phyloP scores from a whole-genome alignment of 345 rosid genomes.

The Aurinia saxatilis region DNA sequence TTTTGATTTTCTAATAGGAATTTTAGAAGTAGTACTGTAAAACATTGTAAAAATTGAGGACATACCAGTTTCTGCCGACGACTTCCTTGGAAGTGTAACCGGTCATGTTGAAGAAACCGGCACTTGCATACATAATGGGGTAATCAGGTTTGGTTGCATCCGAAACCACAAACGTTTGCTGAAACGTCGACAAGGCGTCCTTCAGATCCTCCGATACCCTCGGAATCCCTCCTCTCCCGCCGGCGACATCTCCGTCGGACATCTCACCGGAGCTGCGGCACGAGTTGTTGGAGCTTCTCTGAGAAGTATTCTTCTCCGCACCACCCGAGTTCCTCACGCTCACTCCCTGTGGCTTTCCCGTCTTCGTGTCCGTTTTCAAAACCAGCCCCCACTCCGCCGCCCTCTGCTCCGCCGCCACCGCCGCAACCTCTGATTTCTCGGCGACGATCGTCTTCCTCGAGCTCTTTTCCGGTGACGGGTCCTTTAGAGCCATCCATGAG shows the following conservation, averaged over 20 bases:
- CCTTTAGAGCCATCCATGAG: constrained; percentile 94
- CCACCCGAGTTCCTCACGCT: constrained; percentile 74
- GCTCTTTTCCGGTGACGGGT: constrained; percentile 23
- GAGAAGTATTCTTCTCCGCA: constrained; percentile 40
- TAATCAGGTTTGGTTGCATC: constrained; percentile 89
- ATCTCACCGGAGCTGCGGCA: constrained; percentile 66
- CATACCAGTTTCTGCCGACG: constrained; percentile 83
- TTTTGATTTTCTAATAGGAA: too few species aligned
- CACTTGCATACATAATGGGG: constrained; percentile 95
- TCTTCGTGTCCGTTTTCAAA: constrained; percentile 62
- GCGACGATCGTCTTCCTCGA: constrained; percentile 11
- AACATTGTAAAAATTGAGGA: too few species aligned
- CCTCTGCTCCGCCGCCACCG: constrained; percentile 61
- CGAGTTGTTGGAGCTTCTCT: constrained; percentile 62
- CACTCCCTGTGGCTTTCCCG: constrained; percentile 84
- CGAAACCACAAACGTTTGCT: constrained; percentile 92
- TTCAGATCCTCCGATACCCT: constrained; percentile 72
- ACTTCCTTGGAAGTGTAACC: constrained; percentile 93
- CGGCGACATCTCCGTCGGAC: constrained; percentile 42
- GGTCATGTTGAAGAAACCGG: constrained; percentile 95
- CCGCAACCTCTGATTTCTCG: constrained; percentile 31
- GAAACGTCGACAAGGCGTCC: constrained; percentile 79
- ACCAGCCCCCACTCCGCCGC: constrained; percentile 99
- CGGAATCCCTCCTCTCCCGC: constrained; percentile 45
- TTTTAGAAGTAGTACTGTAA: too few species aligned